Base-by-base conservation (phyloP, 139 green algal species). In the Chlorella sorokiniana region DNA sequence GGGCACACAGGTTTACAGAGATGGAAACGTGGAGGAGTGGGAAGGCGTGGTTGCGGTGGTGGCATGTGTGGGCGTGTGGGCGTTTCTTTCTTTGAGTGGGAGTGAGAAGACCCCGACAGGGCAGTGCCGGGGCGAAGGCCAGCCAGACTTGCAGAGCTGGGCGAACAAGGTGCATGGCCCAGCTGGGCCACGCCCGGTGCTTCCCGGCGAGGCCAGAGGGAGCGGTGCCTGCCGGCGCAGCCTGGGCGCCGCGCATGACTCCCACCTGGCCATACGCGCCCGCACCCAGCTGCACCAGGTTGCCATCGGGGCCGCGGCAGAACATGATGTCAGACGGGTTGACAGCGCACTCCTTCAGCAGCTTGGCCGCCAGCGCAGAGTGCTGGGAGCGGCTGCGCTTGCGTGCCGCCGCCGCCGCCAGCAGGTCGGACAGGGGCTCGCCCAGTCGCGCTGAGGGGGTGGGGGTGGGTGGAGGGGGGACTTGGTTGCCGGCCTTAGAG, bases 251-350 rank as follows among this genome's bases (percentile, higher is more conserved):
- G 20, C 37, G 8, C 37, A 51, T n/a, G 31, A 31, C 20, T 31
- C 52, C 8, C 42, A 62, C 75, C 75, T 81, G 75, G 0, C 75
- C 75, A 22, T 81, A 81, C 8, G 75, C 75, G 29, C 75, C 75
- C 16, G 75, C 59, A 2, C 75, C 75, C 61, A 81, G 61, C 59
- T 73, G 59, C 40, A 81, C 75, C 59, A 81, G 40, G 59, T 72
- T 72, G n/a, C 75, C 75, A 22, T 81, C 75, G n/a, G n/a, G 1
- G 6, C 31, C 61, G 0, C 75, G 75, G 75, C 75, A 81, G 61
- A 81, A 81, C 75, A 81, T 72, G 75, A 81, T 52, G 41, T 72
- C 59, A 3, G 41, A 44, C 33, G 51, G 73, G 52, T 79, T 38
- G 1, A 79, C 40, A 38, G 51, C 51, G 54, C 73, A 79, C 27